Evolutionary conservation across 768 basidiomycete genomes (phyloP).

Genomic region (Pleurotus sapidus): DNA sequence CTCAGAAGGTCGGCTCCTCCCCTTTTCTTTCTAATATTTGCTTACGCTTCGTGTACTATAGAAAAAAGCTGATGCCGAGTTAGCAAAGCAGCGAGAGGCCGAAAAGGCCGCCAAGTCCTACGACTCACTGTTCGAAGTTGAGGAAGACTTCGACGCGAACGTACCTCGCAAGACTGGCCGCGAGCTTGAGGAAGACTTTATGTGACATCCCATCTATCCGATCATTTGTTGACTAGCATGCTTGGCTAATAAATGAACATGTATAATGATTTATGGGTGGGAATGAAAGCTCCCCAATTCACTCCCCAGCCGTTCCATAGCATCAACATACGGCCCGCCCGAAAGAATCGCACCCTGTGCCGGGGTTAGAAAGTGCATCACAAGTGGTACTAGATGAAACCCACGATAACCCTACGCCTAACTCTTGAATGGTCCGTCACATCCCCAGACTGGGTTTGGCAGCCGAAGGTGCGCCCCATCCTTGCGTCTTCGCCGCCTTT

Average conservation of each 20-base stretch:
- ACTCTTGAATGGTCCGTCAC: not conserved
- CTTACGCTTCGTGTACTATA: conserved; percentile 23
- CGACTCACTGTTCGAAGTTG: conserved; percentile 70
- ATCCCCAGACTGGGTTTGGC: conserved; percentile 18
- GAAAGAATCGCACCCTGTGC: no score
- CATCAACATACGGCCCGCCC: no score
- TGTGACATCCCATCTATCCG: conserved; percentile 41
- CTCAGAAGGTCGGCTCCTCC: conserved; percentile 53
- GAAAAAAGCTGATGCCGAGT: conserved; percentile 78
- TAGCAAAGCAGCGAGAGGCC: conserved; percentile 73
- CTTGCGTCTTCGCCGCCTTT: conserved; percentile 13
- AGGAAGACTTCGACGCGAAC: conserved; percentile 40
- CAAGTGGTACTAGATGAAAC: no score
- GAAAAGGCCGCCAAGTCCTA: conserved; percentile 90
- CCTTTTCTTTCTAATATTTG: not conserved
- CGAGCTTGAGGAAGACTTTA: conserved; percentile 87
- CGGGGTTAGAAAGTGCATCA: no score
- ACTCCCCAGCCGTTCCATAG: no score
- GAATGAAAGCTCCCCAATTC: no score
- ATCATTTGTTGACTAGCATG: not conserved
- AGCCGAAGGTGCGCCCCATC: conserved; percentile 22
- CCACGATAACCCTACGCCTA: no score
- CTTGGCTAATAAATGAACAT: no score
- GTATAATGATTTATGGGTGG: no score
- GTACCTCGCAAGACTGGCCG: conserved; percentile 55